These are phyloP conservation scores for Pichia sp. DNA, from an alignment of 1,139 yeast genomes.

Conservation along the genomic window DNA sequence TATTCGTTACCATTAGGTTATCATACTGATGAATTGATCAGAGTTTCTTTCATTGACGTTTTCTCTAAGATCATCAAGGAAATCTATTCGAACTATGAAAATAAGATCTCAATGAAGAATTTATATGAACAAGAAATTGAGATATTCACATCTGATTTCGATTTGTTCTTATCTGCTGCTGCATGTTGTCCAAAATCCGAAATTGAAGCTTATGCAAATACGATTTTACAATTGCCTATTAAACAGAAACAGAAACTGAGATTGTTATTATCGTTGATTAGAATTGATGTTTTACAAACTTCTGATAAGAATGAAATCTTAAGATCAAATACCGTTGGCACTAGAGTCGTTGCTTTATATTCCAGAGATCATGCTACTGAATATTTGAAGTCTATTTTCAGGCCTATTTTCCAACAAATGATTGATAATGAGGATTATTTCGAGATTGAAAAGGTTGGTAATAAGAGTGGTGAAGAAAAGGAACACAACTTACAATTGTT, in stretches of 20 bases:
- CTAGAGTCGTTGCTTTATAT: conserved; percentile 69
- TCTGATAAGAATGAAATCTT: conserved; percentile 68
- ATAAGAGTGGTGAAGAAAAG: conserved; percentile 37
- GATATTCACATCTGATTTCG: conserved; percentile 22
- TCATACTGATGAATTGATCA: conserved; percentile 61
- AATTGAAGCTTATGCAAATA: conserved; percentile 70
- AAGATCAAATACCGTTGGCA: conserved; percentile 80
- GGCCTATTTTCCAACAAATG: conserved; percentile 56
- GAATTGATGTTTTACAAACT: conserved; percentile 60
- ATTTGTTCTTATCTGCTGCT: conserved; percentile 31
- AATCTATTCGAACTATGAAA: conserved; percentile 8
- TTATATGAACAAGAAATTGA: conserved; percentile 15
- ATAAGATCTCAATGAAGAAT: conserved; percentile 25
- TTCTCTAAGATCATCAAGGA: conserved; percentile 59
- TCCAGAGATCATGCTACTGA: conserved; percentile 65
- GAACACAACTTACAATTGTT: conserved; percentile 49
- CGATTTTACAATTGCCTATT: conserved; percentile 63
- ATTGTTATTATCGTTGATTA: conserved; percentile 55
- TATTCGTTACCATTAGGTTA: conserved; percentile 79
- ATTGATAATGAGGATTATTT: conserved; percentile 50
- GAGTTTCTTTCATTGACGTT: conserved; percentile 74
- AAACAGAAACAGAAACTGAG: conserved; percentile 52
- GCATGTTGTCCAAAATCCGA: conserved; percentile 60
- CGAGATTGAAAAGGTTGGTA: conserved; percentile 61
- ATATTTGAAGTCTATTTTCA: conserved; percentile 53